phyloP scores from a whole-genome alignment of 2,329 filamentous ascomycete genomes.

The Pseudopyricularia cyperi region DNA sequence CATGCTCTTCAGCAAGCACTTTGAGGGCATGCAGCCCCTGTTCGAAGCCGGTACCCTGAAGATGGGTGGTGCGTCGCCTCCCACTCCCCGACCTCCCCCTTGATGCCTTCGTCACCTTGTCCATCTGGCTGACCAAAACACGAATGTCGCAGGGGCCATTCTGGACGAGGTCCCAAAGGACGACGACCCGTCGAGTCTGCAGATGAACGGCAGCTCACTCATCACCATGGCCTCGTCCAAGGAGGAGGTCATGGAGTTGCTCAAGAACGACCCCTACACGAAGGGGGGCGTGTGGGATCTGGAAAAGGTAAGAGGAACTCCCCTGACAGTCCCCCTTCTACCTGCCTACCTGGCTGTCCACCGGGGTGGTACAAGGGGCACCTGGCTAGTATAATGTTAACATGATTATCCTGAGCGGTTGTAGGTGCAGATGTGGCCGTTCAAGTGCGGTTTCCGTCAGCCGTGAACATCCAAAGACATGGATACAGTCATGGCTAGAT shows the following conservation, averaged over 20 bases:
- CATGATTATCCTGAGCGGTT: not conserved
- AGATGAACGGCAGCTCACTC: constrained; percentile 64
- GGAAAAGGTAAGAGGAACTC: constrained; percentile 36
- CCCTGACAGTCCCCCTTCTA: not conserved
- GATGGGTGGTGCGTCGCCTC: constrained; percentile 43
- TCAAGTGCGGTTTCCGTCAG: constrained; percentile 17
- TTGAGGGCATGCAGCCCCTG: constrained; percentile 37
- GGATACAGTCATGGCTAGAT: not conserved
- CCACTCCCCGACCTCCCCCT: not conserved
- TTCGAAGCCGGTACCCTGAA: constrained; percentile 45
- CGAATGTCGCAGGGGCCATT: constrained; percentile 40
- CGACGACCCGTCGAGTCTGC: constrained; percentile 40
- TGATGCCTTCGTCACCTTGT: not conserved
- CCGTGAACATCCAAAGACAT: constrained; percentile 2
- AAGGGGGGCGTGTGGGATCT: constrained; percentile 68
- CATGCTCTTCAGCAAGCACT: constrained; percentile 29
- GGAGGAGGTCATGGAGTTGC: constrained; percentile 53
- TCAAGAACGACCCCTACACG: constrained; percentile 64
- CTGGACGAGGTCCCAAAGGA: constrained; percentile 53
- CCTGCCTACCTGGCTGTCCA: too few species aligned
- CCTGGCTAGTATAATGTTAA: not conserved
- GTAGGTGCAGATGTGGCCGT: constrained; percentile 18
- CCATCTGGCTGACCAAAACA: not conserved
- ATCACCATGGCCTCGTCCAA: constrained; percentile 52
- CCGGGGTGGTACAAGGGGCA: not conserved